phyloP scores from a whole-genome alignment of 768 basidiomycete species.

The Erythrobasidium yunnanense region DNA sequence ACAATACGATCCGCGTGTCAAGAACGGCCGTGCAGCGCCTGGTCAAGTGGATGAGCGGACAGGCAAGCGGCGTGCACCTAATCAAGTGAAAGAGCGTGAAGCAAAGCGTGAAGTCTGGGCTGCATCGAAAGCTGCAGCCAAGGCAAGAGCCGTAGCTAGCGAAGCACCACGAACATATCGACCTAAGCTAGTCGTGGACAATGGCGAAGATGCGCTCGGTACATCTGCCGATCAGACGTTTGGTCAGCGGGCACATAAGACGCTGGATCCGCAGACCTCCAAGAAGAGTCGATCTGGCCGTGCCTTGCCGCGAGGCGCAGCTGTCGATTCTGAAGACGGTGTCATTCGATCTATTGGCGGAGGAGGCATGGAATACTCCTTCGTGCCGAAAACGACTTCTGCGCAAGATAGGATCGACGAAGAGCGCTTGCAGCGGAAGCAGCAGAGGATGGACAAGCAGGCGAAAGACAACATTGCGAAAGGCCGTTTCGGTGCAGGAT shows the following conservation, averaged over 20 bases:
- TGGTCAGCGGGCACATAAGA: conserved; percentile 10
- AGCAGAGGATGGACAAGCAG: conserved; percentile 15
- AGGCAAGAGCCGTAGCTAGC: neutral
- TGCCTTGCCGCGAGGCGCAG: conserved; percentile 9
- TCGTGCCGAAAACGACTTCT: conserved; percentile 16
- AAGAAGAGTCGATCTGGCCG: conserved; percentile 23
- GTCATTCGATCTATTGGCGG: neutral
- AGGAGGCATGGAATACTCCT: conserved; percentile 28
- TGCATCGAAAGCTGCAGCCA: neutral
- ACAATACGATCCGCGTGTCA: conserved; percentile 14
- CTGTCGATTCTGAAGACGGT: neutral
- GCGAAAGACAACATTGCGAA: conserved; percentile 24
- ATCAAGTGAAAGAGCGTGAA: conserved; percentile 16
- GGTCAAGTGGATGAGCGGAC: conserved; percentile 12
- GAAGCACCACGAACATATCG: too few relatives aligned
- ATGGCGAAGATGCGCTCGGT: neutral
- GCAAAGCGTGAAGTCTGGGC: conserved; percentile 3
- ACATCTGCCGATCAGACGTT: neutral
- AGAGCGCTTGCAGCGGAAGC: neutral
- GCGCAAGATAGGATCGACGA: conserved; percentile 15
- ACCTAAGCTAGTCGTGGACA: conserved; percentile 5
- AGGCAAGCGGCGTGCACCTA: conserved; percentile 21
- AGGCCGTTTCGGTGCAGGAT: conserved; percentile 15
- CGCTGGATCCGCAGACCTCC: neutral
- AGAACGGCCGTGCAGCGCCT: neutral